Evolutionary conservation across 129 eudicot genomes (phyloP), one percentile per base, ranked within the genome.

Genomic region (Flaveria ramosissima): DNA sequence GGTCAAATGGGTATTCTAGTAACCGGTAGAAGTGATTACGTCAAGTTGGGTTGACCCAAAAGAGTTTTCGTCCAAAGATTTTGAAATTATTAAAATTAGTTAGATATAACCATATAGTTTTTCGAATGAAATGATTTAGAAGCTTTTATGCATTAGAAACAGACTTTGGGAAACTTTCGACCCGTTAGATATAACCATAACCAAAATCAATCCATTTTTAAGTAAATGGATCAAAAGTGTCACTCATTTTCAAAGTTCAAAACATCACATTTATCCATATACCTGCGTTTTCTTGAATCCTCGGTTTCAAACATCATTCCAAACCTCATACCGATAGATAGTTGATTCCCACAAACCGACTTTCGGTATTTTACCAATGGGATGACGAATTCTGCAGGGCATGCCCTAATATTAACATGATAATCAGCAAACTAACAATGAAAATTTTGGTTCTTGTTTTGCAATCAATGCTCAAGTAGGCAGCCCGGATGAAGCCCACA

Each of bases 271-370:
- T 1, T n/a, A 50, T 39, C 51, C 39, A 23, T 42, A 17, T 81
- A 91, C 99, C 99, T 91, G 87, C 94, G 89, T 80, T 94, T 94
- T 76, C 89, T 84, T 8, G 99, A 91, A 68, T 94, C 99, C 80
- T 94, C 97, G 2, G 99, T 91, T 81, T 94, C 99, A 80, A 94
- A 94, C 99, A 94, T 94, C 97, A 91, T 94, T 39, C 97, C 99
- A 65, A 94, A 94, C 82, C 99, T 85, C 99, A 94, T 91, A 20
- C 99, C 99, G 27, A 79, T 85, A 4, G 99, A 91, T 65, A 94
- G 87, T 17, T 91, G 99, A 17, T 90, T 83, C 39, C 96, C 89
- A 27, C 78, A 87, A 0, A 94, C 85, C 32, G 94, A 77, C 83
- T 94, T 94, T 52, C 92, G 84, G 70, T 73, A 94, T 81, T 86